phyloP scores from a whole-genome alignment of 306 rosid species.

The Acmispon strigosus region DNA sequence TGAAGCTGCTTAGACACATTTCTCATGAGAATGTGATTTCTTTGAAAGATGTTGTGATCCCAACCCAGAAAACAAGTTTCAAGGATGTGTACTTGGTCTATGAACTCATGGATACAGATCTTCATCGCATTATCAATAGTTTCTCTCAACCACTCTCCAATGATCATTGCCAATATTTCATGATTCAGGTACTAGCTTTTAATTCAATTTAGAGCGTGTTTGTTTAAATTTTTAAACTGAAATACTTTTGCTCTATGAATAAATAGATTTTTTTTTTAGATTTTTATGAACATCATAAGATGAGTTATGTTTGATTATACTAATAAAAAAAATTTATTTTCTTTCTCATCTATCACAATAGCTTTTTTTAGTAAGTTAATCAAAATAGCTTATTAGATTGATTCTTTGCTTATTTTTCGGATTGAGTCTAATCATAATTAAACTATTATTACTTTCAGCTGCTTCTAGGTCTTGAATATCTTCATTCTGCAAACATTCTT shows the following conservation, averaged over 20 bases:
- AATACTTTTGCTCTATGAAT: too few relatives aligned
- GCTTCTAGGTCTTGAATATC: conserved; percentile 80
- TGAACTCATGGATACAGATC: conserved; percentile 95
- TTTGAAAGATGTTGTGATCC: conserved; percentile 83
- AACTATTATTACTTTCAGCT: conserved; percentile 28
- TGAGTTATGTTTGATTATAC: too few relatives aligned
- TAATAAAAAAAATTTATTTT: too few relatives aligned
- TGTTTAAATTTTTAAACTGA: too few relatives aligned
- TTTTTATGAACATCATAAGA: too few relatives aligned
- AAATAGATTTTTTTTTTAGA: too few relatives aligned
- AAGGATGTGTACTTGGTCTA: conserved; percentile 84
- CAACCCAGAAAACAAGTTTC: conserved; percentile 48
- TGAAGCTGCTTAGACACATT: conserved; percentile 66
- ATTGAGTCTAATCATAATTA: conserved; percentile 24
- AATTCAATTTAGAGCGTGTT: too few relatives aligned
- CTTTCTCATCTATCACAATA: too few relatives aligned
- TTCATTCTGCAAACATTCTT: conserved; percentile 78
- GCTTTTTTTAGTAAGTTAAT: too few relatives aligned
- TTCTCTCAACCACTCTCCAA: conserved; percentile 61
- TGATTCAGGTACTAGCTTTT: conserved; percentile 95
- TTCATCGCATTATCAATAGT: conserved; percentile 56
- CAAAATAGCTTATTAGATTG: too few relatives aligned
- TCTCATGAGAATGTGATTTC: conserved; percentile 76
- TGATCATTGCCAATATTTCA: conserved; percentile 74
- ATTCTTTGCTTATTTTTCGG: too few relatives aligned